These are phyloP conservation scores for Globisporangium sylvaticum DNA, from an alignment of 352 stramenopile genomes.

Conservation along the genomic window DNA sequence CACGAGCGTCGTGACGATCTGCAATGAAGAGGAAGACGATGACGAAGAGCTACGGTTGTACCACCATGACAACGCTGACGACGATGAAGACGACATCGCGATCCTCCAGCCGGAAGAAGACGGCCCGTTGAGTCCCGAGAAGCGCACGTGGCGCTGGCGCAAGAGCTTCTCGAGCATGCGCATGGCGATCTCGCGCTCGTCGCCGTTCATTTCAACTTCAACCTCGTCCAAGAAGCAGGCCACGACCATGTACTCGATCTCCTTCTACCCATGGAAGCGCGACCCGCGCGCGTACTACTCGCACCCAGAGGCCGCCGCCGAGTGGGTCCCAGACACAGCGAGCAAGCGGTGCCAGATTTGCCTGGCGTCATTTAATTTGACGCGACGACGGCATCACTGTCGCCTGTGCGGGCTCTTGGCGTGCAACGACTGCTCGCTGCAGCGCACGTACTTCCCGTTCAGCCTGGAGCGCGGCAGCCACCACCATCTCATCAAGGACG, in stretches of 20 bases:
- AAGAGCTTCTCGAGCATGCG: slow-evolving; percentile 12
- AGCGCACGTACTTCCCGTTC: slow-evolving; percentile 68
- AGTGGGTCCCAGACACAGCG: slow-evolving; percentile 69
- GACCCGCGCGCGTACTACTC: slow-evolving; percentile 66
- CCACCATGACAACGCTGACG: not conserved
- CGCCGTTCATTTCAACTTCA: not conserved
- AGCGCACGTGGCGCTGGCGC: slow-evolving; percentile 4
- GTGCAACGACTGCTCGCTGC: slow-evolving; percentile 62
- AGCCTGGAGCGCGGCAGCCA: slow-evolving; percentile 37
- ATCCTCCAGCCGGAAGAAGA: slow-evolving; percentile 18
- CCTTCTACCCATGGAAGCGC: slow-evolving; percentile 78
- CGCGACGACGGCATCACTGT: slow-evolving; percentile 82
- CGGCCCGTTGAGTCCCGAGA: not conserved
- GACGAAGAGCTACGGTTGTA: not conserved
- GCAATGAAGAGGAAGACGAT: slow-evolving; percentile 7
- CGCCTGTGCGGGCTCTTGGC: slow-evolving; percentile 68
- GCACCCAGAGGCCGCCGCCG: slow-evolving; percentile 54
- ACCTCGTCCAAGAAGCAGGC: slow-evolving; percentile 19
- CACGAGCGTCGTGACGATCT: slow-evolving; percentile 12
- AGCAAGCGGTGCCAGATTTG: slow-evolving; percentile 66
- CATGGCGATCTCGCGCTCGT: slow-evolving; percentile 14
- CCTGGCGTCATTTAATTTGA: slow-evolving; percentile 46
- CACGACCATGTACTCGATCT: slow-evolving; percentile 62
- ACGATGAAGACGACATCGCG: slow-evolving; percentile 18
- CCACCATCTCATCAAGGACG: slow-evolving; percentile 67